Conservation (phyloP, 2,329 filamentous ascomycete species). For the Fusarium sublunatum region DNA sequence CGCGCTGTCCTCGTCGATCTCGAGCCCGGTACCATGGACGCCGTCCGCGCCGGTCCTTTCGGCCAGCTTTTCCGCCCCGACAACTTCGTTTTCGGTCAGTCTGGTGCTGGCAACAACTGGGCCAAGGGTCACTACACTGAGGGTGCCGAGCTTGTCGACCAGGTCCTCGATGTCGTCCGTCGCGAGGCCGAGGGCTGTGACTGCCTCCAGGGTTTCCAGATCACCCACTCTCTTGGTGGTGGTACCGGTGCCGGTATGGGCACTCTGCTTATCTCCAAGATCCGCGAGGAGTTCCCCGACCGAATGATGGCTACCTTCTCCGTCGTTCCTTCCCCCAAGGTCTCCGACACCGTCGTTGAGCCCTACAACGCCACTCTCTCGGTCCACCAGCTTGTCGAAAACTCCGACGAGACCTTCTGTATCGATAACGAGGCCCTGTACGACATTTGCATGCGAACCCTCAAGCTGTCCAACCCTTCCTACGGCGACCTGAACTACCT, state of each 20-base stretch:
- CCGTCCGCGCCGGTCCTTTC: conserved; percentile 97
- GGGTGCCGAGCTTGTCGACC: conserved; percentile 98
- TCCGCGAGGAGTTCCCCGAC: conserved; percentile 99
- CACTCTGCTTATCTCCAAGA: conserved; percentile 99
- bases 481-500: conserved; percentile 99
- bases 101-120: conserved; percentile 99
- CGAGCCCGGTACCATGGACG: conserved; percentile 99
- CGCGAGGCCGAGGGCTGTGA: conserved; percentile 99
- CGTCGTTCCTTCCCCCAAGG: conserved; percentile 98
- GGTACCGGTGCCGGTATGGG: conserved; percentile 99
- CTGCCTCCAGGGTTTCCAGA: conserved; percentile 99
- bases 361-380: conserved; percentile 99
- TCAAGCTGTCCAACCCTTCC: conserved; percentile 98
- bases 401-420: conserved; percentile 99
- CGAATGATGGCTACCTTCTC: conserved; percentile 99
- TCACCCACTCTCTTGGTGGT: conserved; percentile 99
- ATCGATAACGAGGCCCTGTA: conserved; percentile 99
- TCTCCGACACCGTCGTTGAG: conserved; percentile 99
- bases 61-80: conserved; percentile 99
- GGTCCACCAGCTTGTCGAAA: conserved; percentile 98
- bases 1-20: conserved; percentile 99
- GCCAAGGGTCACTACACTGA: conserved; percentile 99
- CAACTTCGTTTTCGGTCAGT: conserved; percentile 99
- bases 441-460: conserved; percentile 99
- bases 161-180: conserved; percentile 97